Percentiles rank a stretch among this genome's conserved stretches.
These are phyloP conservation scores for Oldenlandia corymbosa DNA, from an alignment of 257 asterid species.

Conservation along the genomic window DNA sequence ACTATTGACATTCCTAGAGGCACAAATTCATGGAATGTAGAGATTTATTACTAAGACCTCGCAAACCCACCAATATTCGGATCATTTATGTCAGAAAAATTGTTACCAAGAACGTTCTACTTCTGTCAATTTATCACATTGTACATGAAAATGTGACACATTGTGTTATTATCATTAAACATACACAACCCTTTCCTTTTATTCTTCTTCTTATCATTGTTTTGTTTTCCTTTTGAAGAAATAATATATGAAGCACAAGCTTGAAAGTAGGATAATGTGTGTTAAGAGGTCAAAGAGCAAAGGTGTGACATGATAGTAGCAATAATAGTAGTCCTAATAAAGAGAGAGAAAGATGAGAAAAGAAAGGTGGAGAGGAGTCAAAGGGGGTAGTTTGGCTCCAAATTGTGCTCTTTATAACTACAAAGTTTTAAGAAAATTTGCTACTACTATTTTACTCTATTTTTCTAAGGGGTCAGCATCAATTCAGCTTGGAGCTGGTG, in stretches of 20 bases:
- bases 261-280: neutral
- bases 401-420: neutral
- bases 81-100: too few relatives aligned
- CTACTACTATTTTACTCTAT: neutral
- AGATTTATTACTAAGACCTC: constrained; percentile 23
- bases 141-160: too few relatives aligned
- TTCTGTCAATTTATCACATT: too few relatives aligned
- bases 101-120: too few relatives aligned
- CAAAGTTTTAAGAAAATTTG: too few relatives aligned
- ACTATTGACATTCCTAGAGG: constrained; percentile 33
- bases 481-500: too few relatives aligned
- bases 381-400: neutral
- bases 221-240: neutral
- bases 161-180: too few relatives aligned
- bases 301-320: neutral
- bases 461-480: too few relatives aligned
- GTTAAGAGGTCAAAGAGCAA: neutral
- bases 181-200: too few relatives aligned
- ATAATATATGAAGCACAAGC: neutral
- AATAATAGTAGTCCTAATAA: neutral
- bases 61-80: neutral
- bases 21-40: constrained; percentile 43
- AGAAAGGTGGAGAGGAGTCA: neutral
- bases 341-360: neutral
- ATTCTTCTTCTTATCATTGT: too few relatives aligned